phyloP scores from a whole-genome alignment of 139 green algal species.

The Nannochloris sp. region DNA sequence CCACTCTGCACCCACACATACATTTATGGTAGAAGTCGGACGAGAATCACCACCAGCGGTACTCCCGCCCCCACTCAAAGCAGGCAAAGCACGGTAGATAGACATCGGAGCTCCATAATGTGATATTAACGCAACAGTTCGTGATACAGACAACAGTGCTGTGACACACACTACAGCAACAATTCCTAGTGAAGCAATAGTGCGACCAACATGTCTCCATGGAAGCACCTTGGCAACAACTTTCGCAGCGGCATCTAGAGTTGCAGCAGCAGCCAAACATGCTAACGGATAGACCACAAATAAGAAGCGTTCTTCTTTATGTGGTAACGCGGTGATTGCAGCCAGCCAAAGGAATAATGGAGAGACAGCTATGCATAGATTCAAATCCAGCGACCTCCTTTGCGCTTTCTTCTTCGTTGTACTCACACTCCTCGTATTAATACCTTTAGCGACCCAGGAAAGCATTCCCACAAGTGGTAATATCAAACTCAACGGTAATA shows the following conservation, averaged over 20 bases:
- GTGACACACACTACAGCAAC: not conserved
- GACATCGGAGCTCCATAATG: slow-evolving; percentile 50
- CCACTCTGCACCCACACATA: slow-evolving; percentile 76
- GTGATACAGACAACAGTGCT: slow-evolving; percentile 19
- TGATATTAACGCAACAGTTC: slow-evolving; percentile 24
- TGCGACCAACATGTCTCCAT: not conserved
- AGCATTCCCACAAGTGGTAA: slow-evolving; percentile 3
- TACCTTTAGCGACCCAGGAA: too few relatives aligned
- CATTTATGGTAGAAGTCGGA: too few relatives aligned
- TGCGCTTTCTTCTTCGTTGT: not conserved
- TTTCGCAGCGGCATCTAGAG: slow-evolving; percentile 6
- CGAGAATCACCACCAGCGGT: too few relatives aligned
- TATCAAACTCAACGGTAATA: slow-evolving; percentile 41
- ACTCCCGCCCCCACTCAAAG: not conserved
- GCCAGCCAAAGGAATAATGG: slow-evolving; percentile 60
- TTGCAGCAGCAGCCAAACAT: slow-evolving; percentile 48
- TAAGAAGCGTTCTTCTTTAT: slow-evolving; percentile 84
- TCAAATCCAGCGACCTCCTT: not conserved
- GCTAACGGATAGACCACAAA: slow-evolving; percentile 65
- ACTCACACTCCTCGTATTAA: not conserved
- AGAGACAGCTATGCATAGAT: slow-evolving; percentile 15
- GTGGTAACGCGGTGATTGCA: slow-evolving; percentile 59
- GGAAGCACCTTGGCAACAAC: not conserved
- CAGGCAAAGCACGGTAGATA: slow-evolving; percentile 25
- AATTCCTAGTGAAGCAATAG: not conserved